Evolutionary conservation across 169 alveolate species (phyloP).

Genomic region (Eimeria sp.): DNA sequence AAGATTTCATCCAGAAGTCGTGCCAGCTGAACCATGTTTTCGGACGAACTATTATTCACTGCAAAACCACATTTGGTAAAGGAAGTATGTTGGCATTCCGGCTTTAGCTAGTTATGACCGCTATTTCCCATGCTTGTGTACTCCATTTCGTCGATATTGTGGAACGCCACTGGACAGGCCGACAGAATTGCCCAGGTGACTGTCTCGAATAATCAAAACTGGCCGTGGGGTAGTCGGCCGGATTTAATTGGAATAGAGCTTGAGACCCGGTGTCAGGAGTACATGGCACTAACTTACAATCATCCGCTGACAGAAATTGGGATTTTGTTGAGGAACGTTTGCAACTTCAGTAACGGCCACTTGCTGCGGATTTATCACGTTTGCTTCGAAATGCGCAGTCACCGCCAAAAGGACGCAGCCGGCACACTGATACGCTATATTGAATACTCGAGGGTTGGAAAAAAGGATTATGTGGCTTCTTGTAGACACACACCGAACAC

Average conservation of each 20-base stretch:
- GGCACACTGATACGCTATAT: not conserved
- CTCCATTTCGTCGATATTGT: not conserved
- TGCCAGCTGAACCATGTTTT: no score
- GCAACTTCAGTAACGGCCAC: not conserved
- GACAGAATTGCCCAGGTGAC: not conserved
- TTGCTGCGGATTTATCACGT: no score
- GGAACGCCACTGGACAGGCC: not conserved
- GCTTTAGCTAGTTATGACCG: not conserved
- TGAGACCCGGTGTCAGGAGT: not conserved
- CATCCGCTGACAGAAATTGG: not conserved
- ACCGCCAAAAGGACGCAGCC: no score
- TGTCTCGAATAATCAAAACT: not conserved
- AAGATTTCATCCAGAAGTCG: no score
- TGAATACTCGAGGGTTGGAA: not conserved
- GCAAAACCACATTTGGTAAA: not conserved
- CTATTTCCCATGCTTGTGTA: not conserved
- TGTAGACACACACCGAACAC: not conserved
- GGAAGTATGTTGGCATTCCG: not conserved
- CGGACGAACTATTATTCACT: not conserved
- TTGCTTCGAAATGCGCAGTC: not conserved
- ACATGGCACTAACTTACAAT: not conserved
- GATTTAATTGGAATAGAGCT: not conserved
- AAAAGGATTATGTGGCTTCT: not conserved
- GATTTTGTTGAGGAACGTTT: not conserved
- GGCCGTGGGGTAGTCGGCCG: not conserved